Conservation (phyloP, 2,329 filamentous ascomycete species). For the Colletotrichum spaethianum region DNA sequence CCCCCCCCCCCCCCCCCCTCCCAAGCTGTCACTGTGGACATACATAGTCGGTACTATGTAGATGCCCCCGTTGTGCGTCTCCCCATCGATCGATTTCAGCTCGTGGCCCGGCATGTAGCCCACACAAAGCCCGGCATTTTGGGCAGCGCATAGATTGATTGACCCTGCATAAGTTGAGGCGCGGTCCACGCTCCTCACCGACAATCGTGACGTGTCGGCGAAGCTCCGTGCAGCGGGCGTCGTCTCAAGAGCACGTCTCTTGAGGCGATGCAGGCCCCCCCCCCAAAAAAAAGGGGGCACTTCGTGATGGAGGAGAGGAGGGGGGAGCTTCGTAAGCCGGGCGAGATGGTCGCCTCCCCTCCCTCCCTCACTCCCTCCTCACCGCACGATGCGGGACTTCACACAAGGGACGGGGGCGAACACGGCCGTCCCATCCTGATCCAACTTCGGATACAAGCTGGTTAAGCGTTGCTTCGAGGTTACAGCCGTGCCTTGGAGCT, state of each 20-base stretch:
- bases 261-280: slow-evolving; percentile 4
- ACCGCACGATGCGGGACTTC: not conserved
- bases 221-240: slow-evolving; percentile 19
- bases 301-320: not conserved
- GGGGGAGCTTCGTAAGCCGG: slow-evolving; percentile 13
- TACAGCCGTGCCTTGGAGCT: slow-evolving; percentile 12
- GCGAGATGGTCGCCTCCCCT: slow-evolving; percentile 3
- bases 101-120: not conserved
- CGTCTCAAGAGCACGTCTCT: slow-evolving; percentile 19
- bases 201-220: slow-evolving; percentile 29
- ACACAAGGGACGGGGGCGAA: not conserved
- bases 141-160: not conserved
- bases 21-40: not conserved
- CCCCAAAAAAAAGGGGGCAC: not conserved
- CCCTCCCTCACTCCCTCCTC: slow-evolving; percentile 9
- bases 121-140: not conserved
- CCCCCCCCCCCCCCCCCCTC: no score
- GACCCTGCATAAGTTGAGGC: slow-evolving; percentile 13
- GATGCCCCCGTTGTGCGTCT: no score
- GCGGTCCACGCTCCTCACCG: not conserved
- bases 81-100: not conserved
- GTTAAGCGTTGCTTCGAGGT: not conserved
- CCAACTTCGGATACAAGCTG: not conserved
- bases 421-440: not conserved
- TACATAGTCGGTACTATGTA: no score